phyloP scores from a whole-genome alignment of 129 eudicot species.

The Centaurea solstitialis region DNA sequence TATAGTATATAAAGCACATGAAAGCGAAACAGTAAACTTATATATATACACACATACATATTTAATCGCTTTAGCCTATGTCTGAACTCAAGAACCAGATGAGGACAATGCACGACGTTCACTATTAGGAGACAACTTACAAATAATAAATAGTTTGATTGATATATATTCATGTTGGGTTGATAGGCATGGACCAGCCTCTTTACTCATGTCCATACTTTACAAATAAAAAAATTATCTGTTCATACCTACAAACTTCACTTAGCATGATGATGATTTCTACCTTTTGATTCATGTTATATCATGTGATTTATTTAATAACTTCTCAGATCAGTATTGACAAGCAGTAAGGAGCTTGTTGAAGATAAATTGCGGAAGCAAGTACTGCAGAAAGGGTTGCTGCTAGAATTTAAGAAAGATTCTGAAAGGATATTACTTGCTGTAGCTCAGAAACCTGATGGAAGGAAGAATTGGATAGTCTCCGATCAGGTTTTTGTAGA shows the following conservation, averaged over 20 bases:
- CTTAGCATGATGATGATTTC: constrained; percentile 13
- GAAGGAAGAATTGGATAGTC: constrained; percentile 98
- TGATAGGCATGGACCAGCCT: constrained; percentile 16
- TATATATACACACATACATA: not conserved
- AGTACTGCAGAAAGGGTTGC: constrained; percentile 71
- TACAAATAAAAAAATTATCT: not conserved
- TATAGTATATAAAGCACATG: not conserved
- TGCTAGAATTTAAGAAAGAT: constrained; percentile 88
- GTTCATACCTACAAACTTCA: not conserved
- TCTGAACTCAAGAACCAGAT: constrained; percentile 2
- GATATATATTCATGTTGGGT: constrained; percentile 17
- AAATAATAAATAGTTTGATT: not conserved
- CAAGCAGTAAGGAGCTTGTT: constrained; percentile 53
- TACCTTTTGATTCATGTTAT: constrained; percentile 14
- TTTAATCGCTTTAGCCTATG: not conserved
- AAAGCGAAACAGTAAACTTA: constrained; percentile 16
- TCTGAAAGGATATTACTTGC: constrained; percentile 86
- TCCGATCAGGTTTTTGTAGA: constrained; percentile 80
- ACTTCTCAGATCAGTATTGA: constrained; percentile 61
- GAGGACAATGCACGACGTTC: not conserved
- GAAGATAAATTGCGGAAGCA: constrained; percentile 59
- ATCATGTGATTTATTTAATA: not conserved
- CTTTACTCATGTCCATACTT: not conserved
- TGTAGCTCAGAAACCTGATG: constrained; percentile 88
- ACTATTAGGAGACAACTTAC: not conserved